These are phyloP conservation scores for Xylogone sp. DNA, from an alignment of 2,329 filamentous ascomycete species.

Conservation along the genomic window DNA sequence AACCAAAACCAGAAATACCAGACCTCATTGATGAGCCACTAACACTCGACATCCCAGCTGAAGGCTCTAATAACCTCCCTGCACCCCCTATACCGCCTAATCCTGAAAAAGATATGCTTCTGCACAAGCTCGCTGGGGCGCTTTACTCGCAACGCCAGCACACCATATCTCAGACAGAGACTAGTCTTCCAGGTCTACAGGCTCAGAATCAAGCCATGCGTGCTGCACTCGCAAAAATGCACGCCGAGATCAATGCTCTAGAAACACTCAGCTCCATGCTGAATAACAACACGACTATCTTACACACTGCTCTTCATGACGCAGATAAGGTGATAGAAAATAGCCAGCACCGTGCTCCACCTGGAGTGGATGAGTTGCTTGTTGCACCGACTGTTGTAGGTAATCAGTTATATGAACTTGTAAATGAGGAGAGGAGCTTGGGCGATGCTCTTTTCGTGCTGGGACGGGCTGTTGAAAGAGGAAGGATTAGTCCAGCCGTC, in stretches of 20 bases:
- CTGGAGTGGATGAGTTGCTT: conserved; percentile 83
- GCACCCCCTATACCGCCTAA: conserved; percentile 91
- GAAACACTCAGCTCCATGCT: conserved; percentile 68
- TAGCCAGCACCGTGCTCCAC: conserved; percentile 64
- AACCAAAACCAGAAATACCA: conserved; percentile 27
- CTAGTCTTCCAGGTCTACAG: conserved; percentile 69
- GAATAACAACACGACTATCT: conserved; percentile 70
- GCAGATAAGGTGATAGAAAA: conserved; percentile 75
- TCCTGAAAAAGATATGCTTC: conserved; percentile 86
- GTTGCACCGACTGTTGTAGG: conserved; percentile 93
- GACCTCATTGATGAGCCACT: conserved; percentile 54
- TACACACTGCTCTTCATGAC: conserved; percentile 72
- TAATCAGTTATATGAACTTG: conserved; percentile 84
- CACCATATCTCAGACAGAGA: conserved; percentile 67
- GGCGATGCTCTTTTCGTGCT: conserved; percentile 84
- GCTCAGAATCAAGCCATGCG: conserved; percentile 78
- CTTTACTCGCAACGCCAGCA: conserved; percentile 66
- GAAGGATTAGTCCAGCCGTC: conserved; percentile 65
- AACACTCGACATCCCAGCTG: conserved; percentile 43
- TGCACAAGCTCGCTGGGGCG: conserved; percentile 69
- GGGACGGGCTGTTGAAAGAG: conserved; percentile 69
- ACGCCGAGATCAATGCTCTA: conserved; percentile 69
- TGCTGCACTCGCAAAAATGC: conserved; percentile 63
- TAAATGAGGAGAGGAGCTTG: conserved; percentile 83
- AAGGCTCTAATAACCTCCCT: conserved; percentile 43